Evolutionary conservation across 805 yeast genomes (phyloP), one percentile per base, ranked within the genome.

Genomic region (Kluyveromyces wickerhamii): DNA sequence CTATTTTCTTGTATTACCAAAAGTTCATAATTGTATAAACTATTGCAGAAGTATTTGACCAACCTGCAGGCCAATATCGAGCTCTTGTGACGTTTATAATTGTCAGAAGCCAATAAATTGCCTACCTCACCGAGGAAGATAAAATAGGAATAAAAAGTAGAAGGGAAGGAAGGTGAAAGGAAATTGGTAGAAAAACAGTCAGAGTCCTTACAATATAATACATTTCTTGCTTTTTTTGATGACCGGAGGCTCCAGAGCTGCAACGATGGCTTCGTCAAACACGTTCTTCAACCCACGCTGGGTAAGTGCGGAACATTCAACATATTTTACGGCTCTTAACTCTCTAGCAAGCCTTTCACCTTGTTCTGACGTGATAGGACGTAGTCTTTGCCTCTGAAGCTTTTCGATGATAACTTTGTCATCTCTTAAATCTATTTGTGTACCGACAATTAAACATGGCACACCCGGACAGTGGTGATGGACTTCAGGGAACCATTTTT

Each of bases 391-490:
- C 63, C 95, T 80, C 53, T 82, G 85, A 44, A 92, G 74, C 58
- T 92, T 80, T 57, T 88, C 92, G 49, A 87, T 71, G 39, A 88
- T 85, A 28, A 85, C 82, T 42, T 88, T 92, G 59, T 89, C 97
- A 51, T 84, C 88, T 61, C 97, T 79, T 53, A 89, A 71, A 69
- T 89, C 98, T 38, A 85, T 79, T 65, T 89, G 97, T 9, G 97
- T 92, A 47, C 98, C 98, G 27, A 89, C 97, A 55, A 89, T 85
- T 49, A 89, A 73, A 53, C 96, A 89, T 15, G 97, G 96, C 30
- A 88, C 96, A 41, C 95, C 96, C n/a, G 94, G 94, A 56, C 97
- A 94, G 52, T 83, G 88, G 64, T 89, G 96, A 60, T 88, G 96
- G 42, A 92, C 95, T 62, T 89, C 98, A 20, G 97, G 97, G 66